A percentile compares a stretch with the other conserved stretches of the same genome.
These are phyloP conservation scores for Ambispora gerdemannii DNA, from an alignment of 192 early-diverging fungal genomes.

Conservation along the genomic window DNA sequence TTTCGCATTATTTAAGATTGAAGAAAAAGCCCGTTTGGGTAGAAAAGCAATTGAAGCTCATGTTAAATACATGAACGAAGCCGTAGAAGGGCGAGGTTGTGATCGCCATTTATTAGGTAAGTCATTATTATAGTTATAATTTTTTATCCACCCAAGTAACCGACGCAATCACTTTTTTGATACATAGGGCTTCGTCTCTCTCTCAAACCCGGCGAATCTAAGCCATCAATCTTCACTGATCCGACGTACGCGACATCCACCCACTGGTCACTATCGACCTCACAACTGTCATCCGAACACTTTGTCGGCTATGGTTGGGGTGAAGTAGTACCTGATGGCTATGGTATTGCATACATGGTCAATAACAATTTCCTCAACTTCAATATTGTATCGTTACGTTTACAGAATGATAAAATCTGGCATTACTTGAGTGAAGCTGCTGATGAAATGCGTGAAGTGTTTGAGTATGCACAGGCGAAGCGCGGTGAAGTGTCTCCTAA, in stretches of 20 bases:
- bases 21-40: conserved; percentile 66
- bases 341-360: conserved; percentile 93
- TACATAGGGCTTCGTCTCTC: conserved; percentile 70
- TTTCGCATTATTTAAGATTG: conserved; percentile 8
- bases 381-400: conserved; percentile 74
- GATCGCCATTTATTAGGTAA: conserved; percentile 85
- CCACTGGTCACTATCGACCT: conserved; percentile 92
- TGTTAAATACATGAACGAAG: conserved; percentile 72
- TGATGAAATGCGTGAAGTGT: conserved; percentile 76
- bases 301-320: conserved; percentile 94
- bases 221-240: conserved; percentile 85
- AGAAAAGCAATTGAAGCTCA: conserved; percentile 76
- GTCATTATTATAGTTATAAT: background rate
- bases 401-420: conserved; percentile 62
- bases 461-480: conserved; percentile 60
- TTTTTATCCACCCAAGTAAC: background rate
- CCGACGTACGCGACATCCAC: conserved; percentile 73
- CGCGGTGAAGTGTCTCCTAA: conserved; percentile 57
- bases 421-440: conserved; percentile 86
- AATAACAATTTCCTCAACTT: conserved; percentile 82
- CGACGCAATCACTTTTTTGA: background rate
- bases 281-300: conserved; percentile 86
- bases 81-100: conserved; percentile 80
- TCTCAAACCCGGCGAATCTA: conserved; percentile 67
- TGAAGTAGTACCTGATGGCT: conserved; percentile 86